A percentile compares a stretch with the other conserved stretches of the same genome.
Evolutionary conservation across 1,284 basidiomycete genomes (phyloP).

Genomic region (Moniliophthora roreri): DNA sequence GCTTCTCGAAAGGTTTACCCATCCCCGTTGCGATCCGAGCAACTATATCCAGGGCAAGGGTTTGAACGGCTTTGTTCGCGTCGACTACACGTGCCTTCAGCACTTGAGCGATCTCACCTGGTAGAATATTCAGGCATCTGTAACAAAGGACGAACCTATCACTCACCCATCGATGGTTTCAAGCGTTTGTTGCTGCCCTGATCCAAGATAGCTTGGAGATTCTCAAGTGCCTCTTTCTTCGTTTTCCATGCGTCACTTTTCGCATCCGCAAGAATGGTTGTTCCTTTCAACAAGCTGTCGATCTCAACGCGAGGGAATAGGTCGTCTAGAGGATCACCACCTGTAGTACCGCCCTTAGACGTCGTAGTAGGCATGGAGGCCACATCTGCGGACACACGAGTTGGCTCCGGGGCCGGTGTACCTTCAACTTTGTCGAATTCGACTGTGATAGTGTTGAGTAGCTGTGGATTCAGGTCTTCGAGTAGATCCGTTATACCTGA

Average conservation of each 20-base stretch:
- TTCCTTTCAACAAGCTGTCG: conserved; percentile 85
- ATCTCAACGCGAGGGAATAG: conserved; percentile 95
- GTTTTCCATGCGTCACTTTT: conserved; percentile 97
- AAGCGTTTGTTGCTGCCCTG: conserved; percentile 90
- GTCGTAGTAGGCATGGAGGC: conserved; percentile 45
- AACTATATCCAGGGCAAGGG: conserved; percentile 88
- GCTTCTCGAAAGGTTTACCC: conserved; percentile 94
- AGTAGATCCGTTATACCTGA: conserved; percentile 88
- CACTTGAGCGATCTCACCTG: conserved; percentile 88
- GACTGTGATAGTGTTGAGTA: conserved; percentile 86
- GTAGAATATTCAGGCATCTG: not conserved
- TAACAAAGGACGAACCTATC: not conserved
- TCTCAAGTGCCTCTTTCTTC: conserved; percentile 94
- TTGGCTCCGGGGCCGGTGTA: conserved; percentile 78
- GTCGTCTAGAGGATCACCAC: conserved; percentile 82
- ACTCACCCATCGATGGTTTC: conserved; percentile 86
- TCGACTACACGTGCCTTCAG: conserved; percentile 90
- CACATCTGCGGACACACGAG: conserved; percentile 74
- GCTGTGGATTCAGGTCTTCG: conserved; percentile 92
- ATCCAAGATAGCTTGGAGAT: conserved; percentile 81
- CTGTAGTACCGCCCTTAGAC: conserved; percentile 38
- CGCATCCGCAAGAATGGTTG: conserved; percentile 78
- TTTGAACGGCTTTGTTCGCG: conserved; percentile 93
- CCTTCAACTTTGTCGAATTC: conserved; percentile 97
- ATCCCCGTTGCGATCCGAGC: conserved; percentile 89